phyloP scores from a whole-genome alignment of 345 rosid species.

The Camelina laxa region DNA sequence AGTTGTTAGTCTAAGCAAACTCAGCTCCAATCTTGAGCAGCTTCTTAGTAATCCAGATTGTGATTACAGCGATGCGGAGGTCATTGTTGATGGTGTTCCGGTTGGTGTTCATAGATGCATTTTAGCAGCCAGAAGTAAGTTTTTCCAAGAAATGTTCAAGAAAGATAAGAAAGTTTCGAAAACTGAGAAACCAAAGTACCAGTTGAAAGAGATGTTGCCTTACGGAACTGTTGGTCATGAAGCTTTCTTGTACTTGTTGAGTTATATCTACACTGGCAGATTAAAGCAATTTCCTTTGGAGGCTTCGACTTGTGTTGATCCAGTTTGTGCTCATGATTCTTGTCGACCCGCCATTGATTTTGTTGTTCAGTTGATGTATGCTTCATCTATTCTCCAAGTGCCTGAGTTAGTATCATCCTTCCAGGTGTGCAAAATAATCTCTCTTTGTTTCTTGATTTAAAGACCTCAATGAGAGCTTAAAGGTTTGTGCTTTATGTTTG shows the following conservation, averaged over 20 bases:
- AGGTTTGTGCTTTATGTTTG: neutral
- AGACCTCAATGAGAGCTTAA: conserved; percentile 1
- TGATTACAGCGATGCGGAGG: conserved; percentile 83
- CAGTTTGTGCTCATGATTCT: conserved; percentile 73
- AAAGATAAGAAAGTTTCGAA: conserved; percentile 45
- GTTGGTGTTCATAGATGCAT: conserved; percentile 90
- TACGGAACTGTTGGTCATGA: conserved; percentile 77
- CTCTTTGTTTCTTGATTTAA: conserved; percentile 26
- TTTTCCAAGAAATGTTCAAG: conserved; percentile 75
- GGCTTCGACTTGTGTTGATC: conserved; percentile 83
- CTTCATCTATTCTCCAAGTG: conserved; percentile 73
- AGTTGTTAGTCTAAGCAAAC: conserved; percentile 72
- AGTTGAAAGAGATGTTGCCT: conserved; percentile 63
- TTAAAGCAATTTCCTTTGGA: conserved; percentile 76
- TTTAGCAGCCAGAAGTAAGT: conserved; percentile 81
- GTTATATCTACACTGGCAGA: conserved; percentile 88
- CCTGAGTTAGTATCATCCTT: conserved; percentile 83
- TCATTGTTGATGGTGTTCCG: conserved; percentile 64
- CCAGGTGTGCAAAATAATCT: conserved; percentile 80
- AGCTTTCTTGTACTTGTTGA: conserved; percentile 74
- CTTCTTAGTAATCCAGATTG: conserved; percentile 59
- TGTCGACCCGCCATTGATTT: conserved; percentile 88
- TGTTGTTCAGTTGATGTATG: conserved; percentile 86
- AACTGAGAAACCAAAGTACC: conserved; percentile 59
- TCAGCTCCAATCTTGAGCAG: conserved; percentile 79